Evolutionary conservation across 805 yeast genomes (phyloP), one percentile per base, ranked within the genome.

Genomic region (Ogataea saltuana): DNA sequence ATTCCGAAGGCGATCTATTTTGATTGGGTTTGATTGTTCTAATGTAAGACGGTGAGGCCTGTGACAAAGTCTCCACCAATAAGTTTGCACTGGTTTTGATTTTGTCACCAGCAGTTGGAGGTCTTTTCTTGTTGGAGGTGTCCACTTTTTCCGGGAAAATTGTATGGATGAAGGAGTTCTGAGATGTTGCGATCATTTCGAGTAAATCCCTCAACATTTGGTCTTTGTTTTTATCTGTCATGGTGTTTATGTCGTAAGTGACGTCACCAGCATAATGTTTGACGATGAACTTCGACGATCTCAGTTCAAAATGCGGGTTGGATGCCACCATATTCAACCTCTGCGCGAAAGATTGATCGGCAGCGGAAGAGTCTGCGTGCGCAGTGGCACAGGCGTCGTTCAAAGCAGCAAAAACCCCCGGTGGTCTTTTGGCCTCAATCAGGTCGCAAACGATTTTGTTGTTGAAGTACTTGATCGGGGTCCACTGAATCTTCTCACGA

Each of bases 251-350:
- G 50, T 90, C 96, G 61, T 93, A 93, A 10, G 89, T 85, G 36
- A 93, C 99, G 69, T 93, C 99, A 61, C 99, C 99, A 17, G 99
- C 99, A 69, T 93, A 93, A 68, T 93, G 99, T 68, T 88, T 90
- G 59, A 93, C 80, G 42, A 93, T 70, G 54, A 93, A 93, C 64
- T 93, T 91, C 25, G 83, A 78, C 50, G 86, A 82, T 60, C 99
- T 81, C 56, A 86, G 77, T 57, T 90, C 97, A 61, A 93, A 89
- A 64, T 93, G 95, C 18, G 87, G 84, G 64, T 89, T 90, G 17
- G 76, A 66, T 6, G 89, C 72, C 45, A 93, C 86, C 80, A 87
- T 75, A 54, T 88, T 86, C 58, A 93, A 74, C 67, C 97, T 78
- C 71, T 88, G 96, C 13, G 93, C 85, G 66, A 93, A 93, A 1